A percentile compares a stretch with the other conserved stretches of the same genome.
These are phyloP conservation scores for Hypoxylon sp. DNA, from an alignment of 2,329 filamentous ascomycete species.

Conservation along the genomic window DNA sequence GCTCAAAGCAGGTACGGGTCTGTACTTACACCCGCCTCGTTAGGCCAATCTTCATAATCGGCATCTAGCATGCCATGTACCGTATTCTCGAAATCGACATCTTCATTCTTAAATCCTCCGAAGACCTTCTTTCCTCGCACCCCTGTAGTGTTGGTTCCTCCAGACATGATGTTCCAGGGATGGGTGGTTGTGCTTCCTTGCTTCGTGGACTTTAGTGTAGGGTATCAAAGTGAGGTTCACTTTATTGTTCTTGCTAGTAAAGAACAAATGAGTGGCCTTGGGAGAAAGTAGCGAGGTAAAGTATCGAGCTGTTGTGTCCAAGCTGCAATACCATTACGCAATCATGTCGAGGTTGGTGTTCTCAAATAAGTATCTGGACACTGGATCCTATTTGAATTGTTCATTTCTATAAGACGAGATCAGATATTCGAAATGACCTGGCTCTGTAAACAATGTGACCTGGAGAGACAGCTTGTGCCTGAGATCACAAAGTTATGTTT, in stretches of 20 bases:
- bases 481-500: not conserved
- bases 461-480: not conserved
- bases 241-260: not conserved
- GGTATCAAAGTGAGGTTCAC: not conserved
- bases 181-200: not conserved
- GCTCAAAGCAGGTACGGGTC: not conserved
- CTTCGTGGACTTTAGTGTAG: not conserved
- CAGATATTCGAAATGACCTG: not conserved
- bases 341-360: not conserved
- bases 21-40: slow-evolving; percentile 63
- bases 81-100: slow-evolving; percentile 44
- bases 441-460: not conserved
- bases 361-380: not conserved
- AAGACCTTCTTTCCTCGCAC: not conserved
- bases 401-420: not conserved
- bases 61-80: slow-evolving; percentile 39
- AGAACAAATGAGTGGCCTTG: not conserved
- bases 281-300: not conserved
- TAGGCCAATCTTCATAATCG: slow-evolving; percentile 63
- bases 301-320: not conserved
- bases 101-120: slow-evolving; percentile 37
- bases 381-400: not conserved
- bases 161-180: slow-evolving; percentile 18
- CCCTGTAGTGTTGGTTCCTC: not conserved
- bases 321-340: not conserved